phyloP scores from a whole-genome alignment of 2,329 filamentous ascomycete species.

The Nigrospora sphaerica region DNA sequence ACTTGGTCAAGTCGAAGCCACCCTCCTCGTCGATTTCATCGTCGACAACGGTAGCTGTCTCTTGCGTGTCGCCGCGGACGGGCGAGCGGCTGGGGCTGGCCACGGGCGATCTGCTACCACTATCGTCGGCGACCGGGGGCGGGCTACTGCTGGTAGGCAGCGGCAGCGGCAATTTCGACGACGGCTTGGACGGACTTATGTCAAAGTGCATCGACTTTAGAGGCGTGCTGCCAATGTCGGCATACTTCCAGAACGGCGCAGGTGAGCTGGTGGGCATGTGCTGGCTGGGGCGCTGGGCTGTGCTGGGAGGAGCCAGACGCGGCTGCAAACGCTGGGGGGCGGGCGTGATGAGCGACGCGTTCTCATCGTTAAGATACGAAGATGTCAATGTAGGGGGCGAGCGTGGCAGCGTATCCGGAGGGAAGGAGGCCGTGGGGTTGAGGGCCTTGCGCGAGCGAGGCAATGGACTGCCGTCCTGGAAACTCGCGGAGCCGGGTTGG shows the following conservation, averaged over 20 bases:
- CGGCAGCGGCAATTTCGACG: slow-evolving; percentile 11
- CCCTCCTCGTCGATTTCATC: slow-evolving; percentile 40
- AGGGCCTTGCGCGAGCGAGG: slow-evolving; percentile 47
- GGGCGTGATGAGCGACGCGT: slow-evolving; percentile 59
- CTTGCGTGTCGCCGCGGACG: slow-evolving; percentile 16
- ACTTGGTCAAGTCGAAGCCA: slow-evolving; percentile 55
- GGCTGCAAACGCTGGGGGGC: slow-evolving; percentile 68
- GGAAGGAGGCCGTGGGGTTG: slow-evolving; percentile 33
- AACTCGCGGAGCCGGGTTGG: slow-evolving; percentile 27
- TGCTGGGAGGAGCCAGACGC: slow-evolving; percentile 70
- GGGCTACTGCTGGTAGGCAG: slow-evolving; percentile 53
- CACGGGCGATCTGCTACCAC: slow-evolving; percentile 34
- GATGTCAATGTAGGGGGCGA: slow-evolving; percentile 54
- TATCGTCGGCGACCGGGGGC: slow-evolving; percentile 29
- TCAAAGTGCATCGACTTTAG: slow-evolving; percentile 47
- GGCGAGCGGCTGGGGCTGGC: slow-evolving; percentile 41
- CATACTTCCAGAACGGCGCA: slow-evolving; percentile 84
- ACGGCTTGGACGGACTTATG: slow-evolving; percentile 49
- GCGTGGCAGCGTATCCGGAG: slow-evolving; percentile 40
- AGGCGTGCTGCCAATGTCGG: slow-evolving; percentile 69
- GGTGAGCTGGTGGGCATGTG: slow-evolving; percentile 82
- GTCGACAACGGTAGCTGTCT: slow-evolving; percentile 29
- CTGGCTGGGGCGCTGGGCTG: slow-evolving; percentile 72
- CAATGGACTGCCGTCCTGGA: slow-evolving; percentile 54
- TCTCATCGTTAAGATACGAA: slow-evolving; percentile 55